Percentiles rank a stretch among this genome's conserved stretches.
Evolutionary conservation across 2,329 filamentous ascomycete species (phyloP).

Genomic region (Botrytis cinerea): DNA sequence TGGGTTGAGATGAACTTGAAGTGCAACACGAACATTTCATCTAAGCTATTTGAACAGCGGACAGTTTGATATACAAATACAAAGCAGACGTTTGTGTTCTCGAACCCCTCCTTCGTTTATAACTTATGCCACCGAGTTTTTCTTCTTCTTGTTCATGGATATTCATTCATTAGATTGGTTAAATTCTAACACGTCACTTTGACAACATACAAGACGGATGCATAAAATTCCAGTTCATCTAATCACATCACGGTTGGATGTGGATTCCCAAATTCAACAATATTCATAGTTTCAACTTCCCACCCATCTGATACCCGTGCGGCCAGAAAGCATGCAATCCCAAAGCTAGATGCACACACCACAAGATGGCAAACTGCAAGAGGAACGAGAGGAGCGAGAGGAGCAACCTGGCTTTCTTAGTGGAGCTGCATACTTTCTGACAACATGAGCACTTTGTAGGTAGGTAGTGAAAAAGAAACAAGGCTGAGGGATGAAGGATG

Average conservation of each 20-base stretch:
- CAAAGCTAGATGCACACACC: not conserved
- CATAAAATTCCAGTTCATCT: constrained; percentile 1
- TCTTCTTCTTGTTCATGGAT: not conserved
- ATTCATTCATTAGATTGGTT: constrained; percentile 2
- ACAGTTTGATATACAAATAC: not conserved
- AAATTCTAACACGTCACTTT: constrained; percentile 13
- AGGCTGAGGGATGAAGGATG: constrained; percentile 2
- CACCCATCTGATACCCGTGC: not conserved
- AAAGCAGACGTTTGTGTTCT: not conserved
- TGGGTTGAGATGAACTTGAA: not conserved
- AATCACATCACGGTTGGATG: not conserved
- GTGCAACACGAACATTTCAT: constrained; percentile 3
- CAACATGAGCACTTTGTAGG: not conserved
- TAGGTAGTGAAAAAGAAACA: not conserved
- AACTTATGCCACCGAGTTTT: not conserved
- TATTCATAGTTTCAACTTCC: not conserved
- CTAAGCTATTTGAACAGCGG: not conserved
- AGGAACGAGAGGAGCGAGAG: not conserved
- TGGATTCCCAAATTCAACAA: not conserved
- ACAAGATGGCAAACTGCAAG: not conserved
- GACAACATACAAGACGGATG: constrained; percentile 2
- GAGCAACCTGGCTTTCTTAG: not conserved
- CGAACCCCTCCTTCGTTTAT: not conserved
- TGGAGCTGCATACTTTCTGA: not conserved
- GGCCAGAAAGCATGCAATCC: not conserved